Base-by-base conservation (phyloP, 2,329 filamentous ascomycete genomes). In the Xylariaceae sp. region DNA sequence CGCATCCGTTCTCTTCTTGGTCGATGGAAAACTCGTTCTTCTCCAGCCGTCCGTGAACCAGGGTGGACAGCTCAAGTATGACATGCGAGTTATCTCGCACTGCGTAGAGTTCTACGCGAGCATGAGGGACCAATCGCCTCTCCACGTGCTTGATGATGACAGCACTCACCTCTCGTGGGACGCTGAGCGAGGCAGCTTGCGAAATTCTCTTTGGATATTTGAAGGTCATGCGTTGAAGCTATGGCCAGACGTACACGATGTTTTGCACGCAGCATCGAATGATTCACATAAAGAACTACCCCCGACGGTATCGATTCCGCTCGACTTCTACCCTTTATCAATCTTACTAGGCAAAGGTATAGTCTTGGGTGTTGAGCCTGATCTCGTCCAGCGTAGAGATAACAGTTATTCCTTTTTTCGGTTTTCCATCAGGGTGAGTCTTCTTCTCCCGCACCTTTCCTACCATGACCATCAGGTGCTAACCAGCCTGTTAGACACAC, bases 251-350 rank as follows among this genome's bases (percentile, higher is more conserved):
- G 79, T 95, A 28, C 81, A 88, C 50, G 86, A 92, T 44, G 80
- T 97, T 19, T 68, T 97, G 28, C 75, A 81, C 24, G 82, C 83
- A 14, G 78, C 81, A 16, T 78, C 81, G 6, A 68, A 71, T 26
- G 82, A 86, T 46, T 64, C 76, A 16, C 71, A 73, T 9, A 76
- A 80, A 46, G 86, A 94, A 36, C 62, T 94, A 3, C 83, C 86
- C 2, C 71, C 76, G 7, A 78, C 86, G 2, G 81, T 95, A 9
- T 77, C 82, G 16, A 78, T 97, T 39, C 76, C 84, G 0, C 71
- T 94, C n/a, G 92, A 98, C 61, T 98, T 97, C 61, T 97, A 97
- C 55, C 92, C 92, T 0, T 67, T 97, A 11, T 94, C 89, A 1
- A 78, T 90, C 3, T 67, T 96, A 4, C 68, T 95, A n/a, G 82